Base-by-base conservation (phyloP, 306 rosid genomes). In the Heteromeles arbutifolia region DNA sequence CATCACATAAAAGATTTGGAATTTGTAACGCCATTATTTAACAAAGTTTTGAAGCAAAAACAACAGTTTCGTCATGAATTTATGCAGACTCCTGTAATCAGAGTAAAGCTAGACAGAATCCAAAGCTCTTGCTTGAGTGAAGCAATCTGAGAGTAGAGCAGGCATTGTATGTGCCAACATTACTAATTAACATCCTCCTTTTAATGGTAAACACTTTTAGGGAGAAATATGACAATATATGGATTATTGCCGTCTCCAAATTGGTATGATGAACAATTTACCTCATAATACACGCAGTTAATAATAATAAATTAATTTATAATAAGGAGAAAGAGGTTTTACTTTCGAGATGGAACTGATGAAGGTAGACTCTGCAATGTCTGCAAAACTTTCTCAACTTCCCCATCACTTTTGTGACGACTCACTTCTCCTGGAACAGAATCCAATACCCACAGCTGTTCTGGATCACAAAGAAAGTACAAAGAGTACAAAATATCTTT, bases 381-480 rank as follows among this genome's bases (percentile, higher is more conserved):
- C 75, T 59, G 72, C 80, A 95, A 82, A 70, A 95, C 90, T 76
- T 80, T 80, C 68, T 87, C 89, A 17, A 91, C 93, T 77, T 95
- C 98, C 28, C 90, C 96, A 39, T 87, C 84, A 73, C 85, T 84
- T 80, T 79, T 83, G 81, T 72, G 82, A 52, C 79, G 44, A 77
- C 52, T 80, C 82, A 89, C 87, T 80, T 85, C 90, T 80, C 97
- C 98, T 2, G 93, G 97, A 68, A 92, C 86, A 14, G 97, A 86
- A 85, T 95, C 98, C 82, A 95, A 84, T 75, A 92, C 92, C 97
- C 97, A 95, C 29, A 95, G 85, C 98, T 95, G 96, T 80, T 83
- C 87, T 88, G 93, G 88, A 86, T 72, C 86, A 79, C 69, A 78
- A 61, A 80, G 69, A 37, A 37, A 62, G 80, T 44, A 61, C 45